A percentile compares a stretch with the other conserved stretches of the same genome.
These are phyloP conservation scores for Sphaerulina musiva DNA, from an alignment of 2,329 filamentous ascomycete species.

Conservation along the genomic window DNA sequence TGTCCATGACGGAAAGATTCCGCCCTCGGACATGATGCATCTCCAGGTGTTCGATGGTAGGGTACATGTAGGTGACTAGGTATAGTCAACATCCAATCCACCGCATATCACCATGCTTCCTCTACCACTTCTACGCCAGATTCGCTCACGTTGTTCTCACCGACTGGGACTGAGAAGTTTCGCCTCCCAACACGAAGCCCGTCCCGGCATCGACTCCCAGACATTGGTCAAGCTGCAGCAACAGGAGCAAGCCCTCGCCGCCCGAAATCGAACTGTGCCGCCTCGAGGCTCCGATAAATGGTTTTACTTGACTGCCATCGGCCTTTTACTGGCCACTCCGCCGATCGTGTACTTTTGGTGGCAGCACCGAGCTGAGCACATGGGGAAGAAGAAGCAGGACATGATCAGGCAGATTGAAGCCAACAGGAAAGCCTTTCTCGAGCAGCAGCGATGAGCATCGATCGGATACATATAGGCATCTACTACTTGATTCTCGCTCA, in stretches of 20 bases:
- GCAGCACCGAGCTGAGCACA: slow-evolving; percentile 30
- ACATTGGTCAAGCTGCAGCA: slow-evolving; percentile 7
- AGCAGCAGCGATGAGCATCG: background rate
- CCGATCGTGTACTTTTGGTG: slow-evolving; percentile 29
- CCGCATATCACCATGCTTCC: too few species aligned
- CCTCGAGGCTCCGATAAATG: slow-evolving; percentile 12
- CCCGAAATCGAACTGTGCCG: slow-evolving; percentile 2
- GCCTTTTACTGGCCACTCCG: slow-evolving; percentile 24
- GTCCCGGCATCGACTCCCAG: slow-evolving; percentile 1
- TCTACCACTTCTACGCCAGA: too few species aligned
- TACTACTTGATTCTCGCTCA: too few species aligned
- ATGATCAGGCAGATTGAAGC: slow-evolving; percentile 28
- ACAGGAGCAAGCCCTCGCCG: slow-evolving; percentile 11
- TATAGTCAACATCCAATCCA: too few species aligned
- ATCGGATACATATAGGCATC: too few species aligned
- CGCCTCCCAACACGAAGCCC: background rate
- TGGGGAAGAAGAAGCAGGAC: slow-evolving; percentile 30
- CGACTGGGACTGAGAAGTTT: background rate
- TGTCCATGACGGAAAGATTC: too few species aligned
- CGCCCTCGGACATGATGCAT: too few species aligned
- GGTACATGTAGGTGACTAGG: too few species aligned
- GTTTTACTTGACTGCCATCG: slow-evolving; percentile 20
- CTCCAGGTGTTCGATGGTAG: too few species aligned
- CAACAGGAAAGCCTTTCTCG: slow-evolving; percentile 14
- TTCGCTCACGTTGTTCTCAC: background rate